Evolutionary conservation across 202 grass and related monocot genomes (phyloP), one percentile per base, ranked within the genome.

Genomic region (Eragrostis tef): DNA sequence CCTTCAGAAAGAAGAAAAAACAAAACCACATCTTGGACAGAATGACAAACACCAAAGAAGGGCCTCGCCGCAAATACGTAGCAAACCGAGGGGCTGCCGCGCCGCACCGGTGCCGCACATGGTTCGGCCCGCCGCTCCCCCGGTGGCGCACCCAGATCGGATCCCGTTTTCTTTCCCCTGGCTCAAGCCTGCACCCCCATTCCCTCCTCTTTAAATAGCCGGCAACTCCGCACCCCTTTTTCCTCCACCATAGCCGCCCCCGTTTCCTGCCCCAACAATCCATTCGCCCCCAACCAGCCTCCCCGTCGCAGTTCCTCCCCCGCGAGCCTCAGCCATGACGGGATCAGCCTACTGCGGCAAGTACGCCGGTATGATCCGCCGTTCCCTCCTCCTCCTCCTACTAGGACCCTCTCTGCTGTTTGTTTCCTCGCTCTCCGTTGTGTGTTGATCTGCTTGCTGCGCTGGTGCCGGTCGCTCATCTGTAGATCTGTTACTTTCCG

Each of bases 311-410:
- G 14, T 21, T 36, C 74, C 70, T 31, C 34, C n/a, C n/a, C 77
- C 57, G 31, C 75, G 22, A 56, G 36, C 82, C 70, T 84, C 74
- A 16, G 80, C 77, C 82, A 94, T 94, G 92, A 26, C 11, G 22
- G 58, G 58, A 7, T 94, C 92, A 74, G 92, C 92, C 79, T 94
- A 94, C 83, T 73, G 62, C 75, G 92, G 92, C 14, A 91, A 94
- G 82, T 94, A 91, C 85, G 80, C 83, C 74, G 92, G 92, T 94
- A 87, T 11, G 61, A 67, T 54, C 83, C 65, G 3, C 48, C 43
- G 1, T 11, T 19, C 11, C 11, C 25, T n/a, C n/a, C n/a, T n/a
- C n/a, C n/a, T 14, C 17, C 20, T 3, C 7, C 21, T n/a, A n/a
- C n/a, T 39, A 3, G 21, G 20, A 5, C 56, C 11, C 11, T 26